A percentile compares a stretch with the other conserved stretches of the same genome.
Evolutionary conservation across 176 grass and related monocot genomes (phyloP).

Genomic region (Echinochloa phyllopogon): DNA sequence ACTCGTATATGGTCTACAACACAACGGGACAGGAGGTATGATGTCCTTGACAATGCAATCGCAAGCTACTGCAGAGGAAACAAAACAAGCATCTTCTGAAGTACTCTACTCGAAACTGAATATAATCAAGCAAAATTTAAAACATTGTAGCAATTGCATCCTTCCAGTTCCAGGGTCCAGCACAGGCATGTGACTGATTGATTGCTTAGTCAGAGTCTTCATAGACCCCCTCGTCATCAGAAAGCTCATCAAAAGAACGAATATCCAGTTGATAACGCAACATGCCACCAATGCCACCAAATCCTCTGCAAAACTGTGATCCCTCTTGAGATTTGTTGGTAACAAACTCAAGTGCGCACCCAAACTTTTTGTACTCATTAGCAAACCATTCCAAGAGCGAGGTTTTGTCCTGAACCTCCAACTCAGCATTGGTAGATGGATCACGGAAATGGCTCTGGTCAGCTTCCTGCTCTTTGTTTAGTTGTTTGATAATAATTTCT

Average conservation of each 20-base stretch:
- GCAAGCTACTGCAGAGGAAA: neutral
- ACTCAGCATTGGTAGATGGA: constrained; percentile 55
- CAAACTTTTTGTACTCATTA: constrained; percentile 83
- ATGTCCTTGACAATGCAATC: neutral
- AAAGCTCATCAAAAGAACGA: constrained; percentile 76
- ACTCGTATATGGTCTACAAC: neutral
- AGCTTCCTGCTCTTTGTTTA: constrained; percentile 69
- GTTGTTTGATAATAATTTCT: constrained; percentile 61
- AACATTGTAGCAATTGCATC: constrained; percentile 10
- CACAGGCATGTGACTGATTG: neutral
- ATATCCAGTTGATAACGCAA: constrained; percentile 73
- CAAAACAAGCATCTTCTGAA: neutral
- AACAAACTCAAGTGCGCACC: constrained; percentile 81
- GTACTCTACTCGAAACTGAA: neutral
- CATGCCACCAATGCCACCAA: constrained; percentile 77
- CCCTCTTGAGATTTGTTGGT: constrained; percentile 84
- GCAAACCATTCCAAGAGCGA: constrained; percentile 80
- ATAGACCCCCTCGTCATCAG: constrained; percentile 66
- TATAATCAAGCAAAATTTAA: constrained; percentile 20
- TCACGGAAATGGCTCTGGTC: constrained; percentile 78
- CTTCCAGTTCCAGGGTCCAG: constrained; percentile 5
- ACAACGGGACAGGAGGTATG: constrained; percentile 11
- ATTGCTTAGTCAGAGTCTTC: constrained; percentile 70
- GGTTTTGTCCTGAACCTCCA: constrained; percentile 76
- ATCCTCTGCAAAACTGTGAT: constrained; percentile 78